Base-by-base conservation (phyloP, 345 rosid species). In the Hibiscus trionum region DNA sequence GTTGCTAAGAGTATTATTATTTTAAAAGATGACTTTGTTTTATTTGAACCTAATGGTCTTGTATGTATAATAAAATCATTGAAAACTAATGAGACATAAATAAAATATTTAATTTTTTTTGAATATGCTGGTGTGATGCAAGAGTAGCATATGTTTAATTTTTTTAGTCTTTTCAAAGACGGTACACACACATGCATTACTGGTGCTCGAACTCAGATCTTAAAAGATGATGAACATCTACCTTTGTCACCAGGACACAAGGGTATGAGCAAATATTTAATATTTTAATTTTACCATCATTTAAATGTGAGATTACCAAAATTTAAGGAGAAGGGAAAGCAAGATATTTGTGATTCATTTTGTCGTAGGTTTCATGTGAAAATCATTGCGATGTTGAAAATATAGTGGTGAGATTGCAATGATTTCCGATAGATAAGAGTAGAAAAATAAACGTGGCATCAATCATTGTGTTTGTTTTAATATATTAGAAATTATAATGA, bases 261-360 rank as follows among this genome's bases (percentile, higher is more conserved):
- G 21, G 0, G 0, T 0, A 21, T 21, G 21, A 21, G 21, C 21
- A 21, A 21, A 21, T 21, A 21, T 21, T 21, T 21, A 21, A 21
- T 21, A 21, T 16, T n/a, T 52, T 52, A 1, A n/a, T 55, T 7
- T 55, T 2, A 7, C 17, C 1, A 71, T 73, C 6, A 61, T 46
- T 7, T 15, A 73, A 72, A 44, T 16, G 71, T 19, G 57, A 21
- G 47, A 61, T 58, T 66, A 26, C 77, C 65, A 66, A 71, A 66
- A 77, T 71, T 46, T 21, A 76, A 71, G 79, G 79, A 62, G 66
- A 47, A 1, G 27, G 0, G 26, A 26, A 47, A 7, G 42, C 39
- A 67, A 67, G 57, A 47, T 66, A 8, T 26, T 47, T 62, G 24
- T 62, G 1, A 55, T 63, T 50, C 59, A 52, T 52, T 8, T 62